Conservation (phyloP, 768 basidiomycete species). For the Coprinopsis strossmayeri region DNA sequence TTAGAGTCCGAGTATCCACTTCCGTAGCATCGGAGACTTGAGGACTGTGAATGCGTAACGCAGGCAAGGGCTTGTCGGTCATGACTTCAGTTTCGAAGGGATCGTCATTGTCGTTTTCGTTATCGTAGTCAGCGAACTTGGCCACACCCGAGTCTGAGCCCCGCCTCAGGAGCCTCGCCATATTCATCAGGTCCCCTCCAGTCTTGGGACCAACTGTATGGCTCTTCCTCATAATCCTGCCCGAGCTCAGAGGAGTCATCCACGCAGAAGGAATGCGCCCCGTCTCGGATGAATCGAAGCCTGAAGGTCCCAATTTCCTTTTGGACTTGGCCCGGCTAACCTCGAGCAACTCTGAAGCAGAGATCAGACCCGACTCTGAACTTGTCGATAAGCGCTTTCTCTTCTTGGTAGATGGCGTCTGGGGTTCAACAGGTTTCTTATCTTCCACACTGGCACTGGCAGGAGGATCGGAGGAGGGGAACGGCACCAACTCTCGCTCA, state of each 20-base stretch:
- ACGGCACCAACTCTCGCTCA: conserved; percentile 4
- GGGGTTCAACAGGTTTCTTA: not conserved
- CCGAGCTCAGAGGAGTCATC: not conserved
- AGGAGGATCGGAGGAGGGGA: conserved; percentile 2
- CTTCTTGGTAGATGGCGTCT: conserved; percentile 23
- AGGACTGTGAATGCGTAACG: conserved; percentile 7
- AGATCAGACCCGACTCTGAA: conserved; percentile 39
- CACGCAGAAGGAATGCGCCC: conserved; percentile 11
- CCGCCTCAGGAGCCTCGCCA: not conserved
- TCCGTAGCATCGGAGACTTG: conserved; percentile 4
- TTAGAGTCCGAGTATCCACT: conserved; percentile 9
- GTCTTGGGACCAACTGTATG: not conserved
- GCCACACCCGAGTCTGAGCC: not conserved
- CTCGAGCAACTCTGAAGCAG: conserved; percentile 4
- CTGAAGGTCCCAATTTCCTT: conserved; percentile 5
- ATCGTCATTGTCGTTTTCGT: conserved; percentile 16
- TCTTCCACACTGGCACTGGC: not conserved
- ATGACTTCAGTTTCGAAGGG: conserved; percentile 24
- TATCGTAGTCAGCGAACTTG: not conserved
- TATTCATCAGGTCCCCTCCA: not conserved
- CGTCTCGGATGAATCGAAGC: conserved; percentile 3
- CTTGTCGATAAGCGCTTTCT: conserved; percentile 43
- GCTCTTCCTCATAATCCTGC: not conserved
- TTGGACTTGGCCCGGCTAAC: not conserved
- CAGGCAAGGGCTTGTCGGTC: conserved; percentile 11